phyloP scores from a whole-genome alignment of 2,329 filamentous ascomycete genomes.

The Periconia digitata region DNA sequence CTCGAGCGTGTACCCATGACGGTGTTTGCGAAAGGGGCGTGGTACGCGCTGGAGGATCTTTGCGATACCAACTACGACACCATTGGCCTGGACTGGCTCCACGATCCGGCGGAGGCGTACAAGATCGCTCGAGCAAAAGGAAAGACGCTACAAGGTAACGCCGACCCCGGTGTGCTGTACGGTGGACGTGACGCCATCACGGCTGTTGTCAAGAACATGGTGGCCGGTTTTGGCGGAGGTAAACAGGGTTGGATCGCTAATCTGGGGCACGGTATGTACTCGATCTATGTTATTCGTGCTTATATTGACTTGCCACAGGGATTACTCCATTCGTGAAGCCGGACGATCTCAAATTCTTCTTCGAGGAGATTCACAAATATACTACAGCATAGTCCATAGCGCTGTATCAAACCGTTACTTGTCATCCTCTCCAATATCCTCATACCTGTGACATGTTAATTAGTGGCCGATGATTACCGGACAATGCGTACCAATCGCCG shows the following conservation, averaged over 20 bases:
- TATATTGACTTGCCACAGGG: conserved; percentile 55
- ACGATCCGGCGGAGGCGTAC: conserved; percentile 82
- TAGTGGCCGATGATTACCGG: background rate
- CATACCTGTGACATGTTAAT: conserved; percentile 21
- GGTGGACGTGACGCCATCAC: conserved; percentile 82
- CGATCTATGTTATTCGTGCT: no score
- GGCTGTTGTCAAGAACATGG: conserved; percentile 79
- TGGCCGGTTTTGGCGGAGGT: conserved; percentile 77
- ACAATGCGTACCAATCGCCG: conserved; percentile 62
- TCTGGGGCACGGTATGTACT: conserved; percentile 79
- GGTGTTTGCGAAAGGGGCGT: conserved; percentile 96
- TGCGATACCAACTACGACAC: conserved; percentile 91
- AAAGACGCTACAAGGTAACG: conserved; percentile 90
- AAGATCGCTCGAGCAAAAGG: conserved; percentile 69
- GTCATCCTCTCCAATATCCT: conserved; percentile 38
- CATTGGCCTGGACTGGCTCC: conserved; percentile 91
- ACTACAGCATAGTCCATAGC: conserved; percentile 17
- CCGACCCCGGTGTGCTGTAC: conserved; percentile 91
- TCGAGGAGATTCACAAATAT: conserved; percentile 76
- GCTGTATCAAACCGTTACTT: conserved; percentile 4
- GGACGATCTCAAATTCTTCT: conserved; percentile 89
- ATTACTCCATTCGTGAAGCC: conserved; percentile 95
- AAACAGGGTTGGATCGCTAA: conserved; percentile 97
- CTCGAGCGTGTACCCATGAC: conserved; percentile 90
- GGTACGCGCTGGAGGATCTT: conserved; percentile 86